Evolutionary conservation across 441 rosid genomes (phyloP), one percentile per base, ranked within the genome.

Genomic region (Capsella rubella): DNA sequence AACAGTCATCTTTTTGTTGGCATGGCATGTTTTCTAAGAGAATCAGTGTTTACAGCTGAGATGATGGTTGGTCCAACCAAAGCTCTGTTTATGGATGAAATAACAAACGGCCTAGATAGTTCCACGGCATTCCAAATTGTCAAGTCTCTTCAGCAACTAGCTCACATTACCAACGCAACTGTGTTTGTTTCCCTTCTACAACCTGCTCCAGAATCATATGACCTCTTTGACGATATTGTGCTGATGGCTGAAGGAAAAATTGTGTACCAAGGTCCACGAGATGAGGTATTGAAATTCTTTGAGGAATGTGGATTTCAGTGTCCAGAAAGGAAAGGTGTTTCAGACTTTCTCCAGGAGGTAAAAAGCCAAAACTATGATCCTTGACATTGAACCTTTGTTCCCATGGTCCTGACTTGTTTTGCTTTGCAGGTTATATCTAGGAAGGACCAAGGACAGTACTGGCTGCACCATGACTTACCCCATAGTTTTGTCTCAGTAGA

Each of bases 341-440:
- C 89, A 39, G 89, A 87, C 79, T 89, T 82, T 50, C 82, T 89
- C 62, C 89, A 87, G 13, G 92, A 89, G 86, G 94, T 81, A 75
- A 71, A 5, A 43, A 31, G 6, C 64, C 35, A 8, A 28, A 43
- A 21, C 3, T 59, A 4, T 40, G 37, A 55, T 62, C 18, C 58
- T 52, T 37, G 15, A 55, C 34, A 5, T 68, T 60, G 13, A 34
- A 16, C 1, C 49, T 55, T 4, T 47, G 37, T 1, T 59, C 32
- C 32, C 10, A 37, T 37, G 9, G 4, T 47, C 52, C 34, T 27
- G 51, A 50, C n/a, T 43, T 31, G 28, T 73, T 67, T 61, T 15
- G 15, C 14, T 50, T 55, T 63, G 7, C 78, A 87, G 95, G 89
- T 88, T 40, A 83, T 87, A 66, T 88, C 91, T 9, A 79, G 46